phyloP scores from a whole-genome alignment of 2,329 filamentous ascomycete genomes.

The Uncinocarpus reesii region DNA sequence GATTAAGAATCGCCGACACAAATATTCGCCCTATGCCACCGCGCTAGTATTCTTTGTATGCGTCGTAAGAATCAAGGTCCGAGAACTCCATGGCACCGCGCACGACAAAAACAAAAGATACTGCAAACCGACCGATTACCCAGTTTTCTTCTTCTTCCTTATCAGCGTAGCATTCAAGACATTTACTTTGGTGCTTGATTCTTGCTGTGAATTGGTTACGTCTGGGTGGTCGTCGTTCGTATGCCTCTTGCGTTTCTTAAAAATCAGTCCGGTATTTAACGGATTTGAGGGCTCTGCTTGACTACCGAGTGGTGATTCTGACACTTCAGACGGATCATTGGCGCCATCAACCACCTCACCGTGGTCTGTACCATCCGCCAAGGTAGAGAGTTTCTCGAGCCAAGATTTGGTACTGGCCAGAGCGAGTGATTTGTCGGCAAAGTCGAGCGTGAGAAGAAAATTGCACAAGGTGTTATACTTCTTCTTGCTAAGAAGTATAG shows the following conservation, averaged over 20 bases:
- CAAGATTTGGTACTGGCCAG: constrained; percentile 34
- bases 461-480: constrained; percentile 35
- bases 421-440: constrained; percentile 31
- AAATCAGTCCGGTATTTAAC: constrained; percentile 25
- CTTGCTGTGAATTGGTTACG: neutral
- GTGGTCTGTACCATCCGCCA: constrained; percentile 29
- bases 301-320: neutral
- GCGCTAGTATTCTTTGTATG: neutral
- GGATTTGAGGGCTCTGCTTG: constrained; percentile 21
- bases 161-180: constrained; percentile 31
- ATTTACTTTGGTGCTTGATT: constrained; percentile 22
- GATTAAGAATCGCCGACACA: neutral
- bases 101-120: no score
- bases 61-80: neutral
- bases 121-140: no score
- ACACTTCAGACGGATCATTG: constrained; percentile 1
- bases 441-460: constrained; percentile 36
- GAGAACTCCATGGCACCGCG: no score
- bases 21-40: neutral
- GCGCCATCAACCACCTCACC: constrained; percentile 30
- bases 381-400: constrained; percentile 33
- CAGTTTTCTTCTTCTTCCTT: constrained; percentile 33
- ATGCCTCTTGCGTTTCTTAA: constrained; percentile 29
- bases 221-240: neutral
- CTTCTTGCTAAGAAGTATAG: constrained; percentile 29